Percentiles rank a stretch among this genome's conserved stretches.
These are phyloP conservation scores for Sphaerulina vaccinii DNA, from an alignment of 2,329 filamentous ascomycete species.

Conservation along the genomic window DNA sequence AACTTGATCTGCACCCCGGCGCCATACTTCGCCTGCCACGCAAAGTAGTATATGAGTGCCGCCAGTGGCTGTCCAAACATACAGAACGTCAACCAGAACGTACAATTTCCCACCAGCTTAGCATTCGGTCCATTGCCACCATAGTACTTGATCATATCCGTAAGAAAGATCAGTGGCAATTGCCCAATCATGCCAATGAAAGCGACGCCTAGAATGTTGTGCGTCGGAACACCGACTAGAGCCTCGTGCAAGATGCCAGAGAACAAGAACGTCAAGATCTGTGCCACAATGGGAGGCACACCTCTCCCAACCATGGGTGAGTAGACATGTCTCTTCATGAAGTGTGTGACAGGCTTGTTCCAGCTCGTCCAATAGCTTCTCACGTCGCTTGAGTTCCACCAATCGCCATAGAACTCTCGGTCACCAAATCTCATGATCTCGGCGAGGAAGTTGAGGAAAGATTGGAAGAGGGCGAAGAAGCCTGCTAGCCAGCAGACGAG, in stretches of 20 bases:
- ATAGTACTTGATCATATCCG: slow-evolving; percentile 75
- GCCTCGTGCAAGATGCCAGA: slow-evolving; percentile 90
- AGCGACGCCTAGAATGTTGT: slow-evolving; percentile 71
- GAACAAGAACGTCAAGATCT: slow-evolving; percentile 79
- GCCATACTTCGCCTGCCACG: slow-evolving; percentile 91
- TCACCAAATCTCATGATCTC: slow-evolving; percentile 90
- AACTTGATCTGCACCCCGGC: slow-evolving; percentile 26
- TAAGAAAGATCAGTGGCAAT: slow-evolving; percentile 80
- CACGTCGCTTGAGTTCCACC: slow-evolving; percentile 92
- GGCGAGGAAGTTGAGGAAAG: slow-evolving; percentile 83
- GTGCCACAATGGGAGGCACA: slow-evolving; percentile 68
- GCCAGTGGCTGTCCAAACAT: slow-evolving; percentile 92
- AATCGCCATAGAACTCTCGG: slow-evolving; percentile 91
- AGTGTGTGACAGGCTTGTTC: slow-evolving; percentile 97
- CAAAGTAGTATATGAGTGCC: slow-evolving; percentile 92
- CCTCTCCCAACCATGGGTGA: slow-evolving; percentile 82
- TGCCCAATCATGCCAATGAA: slow-evolving; percentile 94
- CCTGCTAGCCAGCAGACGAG: slow-evolving; percentile 96
- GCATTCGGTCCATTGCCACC: slow-evolving; percentile 63
- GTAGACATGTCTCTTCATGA: slow-evolving; percentile 94
- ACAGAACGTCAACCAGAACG: slow-evolving; percentile 96
- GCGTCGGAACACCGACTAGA: slow-evolving; percentile 88
- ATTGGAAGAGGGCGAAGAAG: slow-evolving; percentile 96
- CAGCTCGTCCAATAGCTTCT: slow-evolving; percentile 91
- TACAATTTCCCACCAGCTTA: slow-evolving; percentile 81